Evolutionary conservation across 2,329 filamentous ascomycete species (phyloP), one percentile per base, ranked within the genome.

Genomic region (Aspergillus sp.): DNA sequence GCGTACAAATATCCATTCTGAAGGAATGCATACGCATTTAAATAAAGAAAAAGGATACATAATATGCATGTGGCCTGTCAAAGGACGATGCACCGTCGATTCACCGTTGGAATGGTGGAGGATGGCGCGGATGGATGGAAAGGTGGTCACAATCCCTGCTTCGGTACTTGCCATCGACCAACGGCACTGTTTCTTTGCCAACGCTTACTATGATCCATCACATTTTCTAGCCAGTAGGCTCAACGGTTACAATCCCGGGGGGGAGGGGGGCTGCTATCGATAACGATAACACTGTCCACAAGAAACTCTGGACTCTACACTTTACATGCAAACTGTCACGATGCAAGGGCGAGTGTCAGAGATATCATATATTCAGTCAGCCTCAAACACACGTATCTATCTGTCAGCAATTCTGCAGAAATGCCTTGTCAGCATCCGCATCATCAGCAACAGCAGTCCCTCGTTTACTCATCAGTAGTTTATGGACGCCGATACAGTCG

Each of bases 271-370:
- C 17, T 19, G 33, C 17, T 37, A 37, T 37, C 33, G 33, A 37
- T 37, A 37, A 37, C 25, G 25, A 30, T 30, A 30, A 30, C 10
- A 4, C 20, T 4, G 20, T 22, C 20, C 20, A 5, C 20, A 22
- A 5, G 20, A 22, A 30, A 30, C 25, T 12, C 10, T 30, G 25
- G 25, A 30, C 25, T 30, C 9, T 30, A 30, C 25, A 30, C 9
- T 30, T 30, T 30, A 17, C 33, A 20, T 22, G 39, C 10, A 13
- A 41, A 22, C 10, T 25, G 39, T 23, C 39, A 41, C 15, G 19
- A 41, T 41, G 39, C 39, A 41, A 41, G 39, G 39, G 39, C 15
- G 39, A 22, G 17, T 22, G 39, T 22, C 39, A 41, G 39, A 41
- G 39, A 41, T 23, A 19, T 41, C 39, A 41, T 15, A 41, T 20